phyloP scores from a whole-genome alignment of 2,329 filamentous ascomycete genomes.

The Penicillium verrucosum region DNA sequence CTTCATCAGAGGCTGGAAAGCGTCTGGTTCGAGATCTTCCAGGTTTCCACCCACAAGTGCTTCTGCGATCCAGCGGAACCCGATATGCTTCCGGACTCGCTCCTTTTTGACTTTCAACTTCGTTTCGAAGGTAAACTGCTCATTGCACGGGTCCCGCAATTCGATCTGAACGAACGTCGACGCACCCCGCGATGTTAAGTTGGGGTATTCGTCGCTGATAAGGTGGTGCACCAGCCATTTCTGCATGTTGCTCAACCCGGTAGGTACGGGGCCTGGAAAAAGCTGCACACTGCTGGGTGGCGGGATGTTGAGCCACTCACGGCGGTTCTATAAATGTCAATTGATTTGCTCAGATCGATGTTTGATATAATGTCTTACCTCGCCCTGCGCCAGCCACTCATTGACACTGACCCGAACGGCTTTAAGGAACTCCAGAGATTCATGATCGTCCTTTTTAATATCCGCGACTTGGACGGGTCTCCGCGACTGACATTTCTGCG shows the following conservation, averaged over 20 bases:
- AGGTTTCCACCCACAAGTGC: conserved; percentile 45
- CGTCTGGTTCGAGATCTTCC: conserved; percentile 34
- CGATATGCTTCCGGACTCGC: conserved; percentile 36
- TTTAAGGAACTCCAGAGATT: conserved; percentile 52
- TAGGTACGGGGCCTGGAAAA: conserved; percentile 21
- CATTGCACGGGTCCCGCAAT: conserved; percentile 35
- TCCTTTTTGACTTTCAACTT: conserved; percentile 28
- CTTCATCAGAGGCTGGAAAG: conserved; percentile 26
- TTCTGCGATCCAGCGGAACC: conserved; percentile 49
- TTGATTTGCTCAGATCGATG: background rate
- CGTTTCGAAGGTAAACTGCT: conserved; percentile 30
- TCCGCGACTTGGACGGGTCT: conserved; percentile 40
- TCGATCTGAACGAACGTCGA: conserved; percentile 43
- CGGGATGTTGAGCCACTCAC: conserved; percentile 48
- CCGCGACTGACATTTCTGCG: conserved; percentile 40
- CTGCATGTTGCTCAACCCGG: conserved; percentile 55
- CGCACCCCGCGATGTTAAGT: conserved; percentile 38
- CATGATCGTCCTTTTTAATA: conserved; percentile 51
- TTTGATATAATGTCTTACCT: conserved; percentile 15
- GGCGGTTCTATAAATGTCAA: conserved; percentile 20
- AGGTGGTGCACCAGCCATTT: conserved; percentile 65
- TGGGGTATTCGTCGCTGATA: conserved; percentile 58
- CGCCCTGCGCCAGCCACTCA: conserved; percentile 41
- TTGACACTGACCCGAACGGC: conserved; percentile 46
- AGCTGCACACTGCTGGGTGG: conserved; percentile 25